Conservation (phyloP, 2,329 filamentous ascomycete species). For the Fusarium abutilonis region DNA sequence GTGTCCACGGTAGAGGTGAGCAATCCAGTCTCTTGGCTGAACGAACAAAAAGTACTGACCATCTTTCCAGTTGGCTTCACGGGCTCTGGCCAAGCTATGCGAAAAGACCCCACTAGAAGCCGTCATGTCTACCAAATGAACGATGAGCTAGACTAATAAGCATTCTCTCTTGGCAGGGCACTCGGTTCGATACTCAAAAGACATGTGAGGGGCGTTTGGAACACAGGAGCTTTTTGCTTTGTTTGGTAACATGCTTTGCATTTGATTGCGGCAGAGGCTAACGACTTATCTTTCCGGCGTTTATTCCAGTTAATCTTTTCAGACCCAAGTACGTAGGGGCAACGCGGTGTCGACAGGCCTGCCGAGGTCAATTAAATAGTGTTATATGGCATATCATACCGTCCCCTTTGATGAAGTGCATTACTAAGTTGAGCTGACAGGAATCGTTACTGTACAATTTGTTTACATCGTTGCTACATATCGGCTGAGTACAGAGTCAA, state of each 20-base stretch:
- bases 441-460: slow-evolving; percentile 8
- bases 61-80: slow-evolving; percentile 85
- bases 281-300: slow-evolving; percentile 48
- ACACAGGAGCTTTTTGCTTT: slow-evolving; percentile 45
- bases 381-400: slow-evolving; percentile 15
- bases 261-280: slow-evolving; percentile 55
- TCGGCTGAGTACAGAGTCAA: background rate
- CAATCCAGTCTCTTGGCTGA: too few relatives aligned
- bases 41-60: slow-evolving; percentile 32
- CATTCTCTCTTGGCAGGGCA: slow-evolving; percentile 44
- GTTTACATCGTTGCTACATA: slow-evolving; percentile 10
- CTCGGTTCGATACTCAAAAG: slow-evolving; percentile 32
- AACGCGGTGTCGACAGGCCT: slow-evolving; percentile 19
- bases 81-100: slow-evolving; percentile 94
- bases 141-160: slow-evolving; percentile 74
- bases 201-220: slow-evolving; percentile 42
- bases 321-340: slow-evolving; percentile 39
- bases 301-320: slow-evolving; percentile 36
- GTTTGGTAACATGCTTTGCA: slow-evolving; percentile 51
- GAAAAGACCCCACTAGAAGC: slow-evolving; percentile 84
- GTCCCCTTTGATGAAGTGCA: slow-evolving; percentile 17
- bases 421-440: slow-evolving; percentile 37
- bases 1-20: slow-evolving; percentile 85
- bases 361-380: slow-evolving; percentile 39
- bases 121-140: slow-evolving; percentile 86